Base-by-base conservation (phyloP, 1,139 yeast genomes). In the Saccharomycopsis hybrid region DNA sequence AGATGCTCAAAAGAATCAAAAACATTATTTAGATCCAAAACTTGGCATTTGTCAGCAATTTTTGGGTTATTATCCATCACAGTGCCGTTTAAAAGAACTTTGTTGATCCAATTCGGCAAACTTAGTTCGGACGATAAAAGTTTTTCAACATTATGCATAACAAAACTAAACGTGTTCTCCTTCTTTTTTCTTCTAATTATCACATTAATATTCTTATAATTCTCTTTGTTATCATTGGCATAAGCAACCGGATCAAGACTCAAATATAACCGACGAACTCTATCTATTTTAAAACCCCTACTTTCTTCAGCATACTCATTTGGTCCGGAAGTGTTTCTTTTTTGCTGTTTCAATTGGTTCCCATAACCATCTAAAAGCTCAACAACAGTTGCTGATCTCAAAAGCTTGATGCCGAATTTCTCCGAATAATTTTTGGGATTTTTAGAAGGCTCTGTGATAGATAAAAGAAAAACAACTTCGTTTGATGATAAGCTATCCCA, bases 61-160 rank as follows among this genome's bases (percentile, higher is more conserved):
- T n/a, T n/a, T n/a, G n/a, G n/a, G n/a, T n/a, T n/a, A n/a, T n/a
- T n/a, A n/a, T n/a, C n/a, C n/a, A n/a, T n/a, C n/a, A n/a, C n/a
- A n/a, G n/a, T n/a, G n/a, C n/a, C n/a, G n/a, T n/a, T n/a, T n/a
- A n/a, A n/a, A n/a, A n/a, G n/a, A n/a, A n/a, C n/a, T n/a, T 69
- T 71, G 28, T 58, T 47, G 0, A 72, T 50, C 74, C 74, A 72
- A 1, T 59, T 59, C 0, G 75, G 75, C 2, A 69, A 44, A 3
- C 43, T 38, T 28, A 52, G 36, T 5, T 54, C 52, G 5, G 52
- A 44, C 5, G 43, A 18, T n/a, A 52, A 36, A n/a, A 60, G 43
- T 2, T 40, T 43, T 41, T 56, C 55, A 25, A 62, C 44, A 25
- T 56, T 59, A 18, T 55, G 54, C 8, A 65, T 50, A 9, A 64